Base-by-base conservation (phyloP, 306 rosid genomes). In the Acacia melanoxylon region DNA sequence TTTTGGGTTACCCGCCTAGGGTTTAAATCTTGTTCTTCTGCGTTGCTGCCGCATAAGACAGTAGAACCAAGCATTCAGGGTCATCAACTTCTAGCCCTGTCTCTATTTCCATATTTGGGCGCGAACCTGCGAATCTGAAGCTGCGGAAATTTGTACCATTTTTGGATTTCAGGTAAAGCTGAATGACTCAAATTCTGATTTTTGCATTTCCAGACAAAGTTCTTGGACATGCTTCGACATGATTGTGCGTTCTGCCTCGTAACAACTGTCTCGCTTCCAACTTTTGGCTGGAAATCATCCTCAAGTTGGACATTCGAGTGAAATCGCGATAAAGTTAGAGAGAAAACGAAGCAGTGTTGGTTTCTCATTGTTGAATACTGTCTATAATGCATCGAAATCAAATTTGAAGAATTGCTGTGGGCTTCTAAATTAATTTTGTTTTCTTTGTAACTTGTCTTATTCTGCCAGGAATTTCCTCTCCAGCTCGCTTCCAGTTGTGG, bases 231-330 rank as follows among this genome's bases (percentile, higher is more conserved):
- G 73, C 4, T 19, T 68, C 8, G 2, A 40, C 8, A 68, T 13
- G 33, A 41, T 69, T 42, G 74, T n/a, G 54, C 7, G 17, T 41
- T 44, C 33, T 41, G 33, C 11, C 22, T 22, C 10, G 19, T 69
- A 10, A 1, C 52, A 45, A 10, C 51, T 19, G 1, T 41, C 74
- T 69, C 52, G 56, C 37, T 44, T 24, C 56, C n/a, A 44, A 24
- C 52, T 70, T 70, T 70, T 70, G 75, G 75, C 75, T 56, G 75
- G 75, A 70, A 69, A 41, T 41, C 51, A 19, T 42, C 33, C 49
- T 17, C 7, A 40, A 10, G 49, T 37, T 68, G 29, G 31, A 68
- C 10, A 37, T 37, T 67, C 16, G 0, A 67, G 48, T 16, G 45
- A 17, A 66, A 31, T 13, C 45, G 2, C 31, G 52, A 69, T 25